These are phyloP conservation scores for Penicillium sp. DNA, from an alignment of 2,329 filamentous ascomycete genomes.

Conservation along the genomic window DNA sequence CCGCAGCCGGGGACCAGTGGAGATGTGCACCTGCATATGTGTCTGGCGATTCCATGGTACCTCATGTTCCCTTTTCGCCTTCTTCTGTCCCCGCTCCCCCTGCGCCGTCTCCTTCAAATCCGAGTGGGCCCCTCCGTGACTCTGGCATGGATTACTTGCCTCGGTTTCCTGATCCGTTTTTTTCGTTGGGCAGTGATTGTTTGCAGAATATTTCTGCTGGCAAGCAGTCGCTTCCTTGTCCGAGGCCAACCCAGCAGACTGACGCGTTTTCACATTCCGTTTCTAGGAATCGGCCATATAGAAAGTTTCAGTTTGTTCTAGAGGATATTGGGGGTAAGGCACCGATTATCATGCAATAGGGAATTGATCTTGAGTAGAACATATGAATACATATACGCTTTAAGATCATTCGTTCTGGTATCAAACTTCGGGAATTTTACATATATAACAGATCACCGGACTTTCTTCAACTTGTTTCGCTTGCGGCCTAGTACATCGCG, in stretches of 20 bases:
- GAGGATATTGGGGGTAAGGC: background rate
- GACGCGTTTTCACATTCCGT: background rate
- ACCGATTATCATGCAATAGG: background rate
- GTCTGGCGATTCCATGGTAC: background rate
- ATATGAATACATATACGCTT: background rate
- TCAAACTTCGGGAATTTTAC: constrained; percentile 13
- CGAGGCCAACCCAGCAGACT: background rate
- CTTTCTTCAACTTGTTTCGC: constrained; percentile 49
- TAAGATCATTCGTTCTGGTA: background rate
- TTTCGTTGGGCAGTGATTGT: background rate
- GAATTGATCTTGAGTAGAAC: background rate
- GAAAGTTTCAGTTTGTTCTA: background rate
- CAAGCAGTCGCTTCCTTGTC: background rate
- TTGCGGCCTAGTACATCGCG: constrained; percentile 88
- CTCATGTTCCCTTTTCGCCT: background rate
- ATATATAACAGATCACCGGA: constrained; percentile 25
- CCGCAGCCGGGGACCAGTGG: background rate
- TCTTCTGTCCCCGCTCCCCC: background rate
- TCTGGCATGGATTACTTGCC: background rate
- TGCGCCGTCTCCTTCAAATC: background rate
- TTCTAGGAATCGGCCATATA: background rate
- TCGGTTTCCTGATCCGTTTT: background rate
- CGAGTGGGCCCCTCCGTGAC: too few relatives aligned
- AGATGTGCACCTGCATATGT: background rate
- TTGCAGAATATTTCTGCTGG: background rate